Base-by-base conservation (phyloP, 371 early-diverging fungal species). In the Mortierella sp. region DNA sequence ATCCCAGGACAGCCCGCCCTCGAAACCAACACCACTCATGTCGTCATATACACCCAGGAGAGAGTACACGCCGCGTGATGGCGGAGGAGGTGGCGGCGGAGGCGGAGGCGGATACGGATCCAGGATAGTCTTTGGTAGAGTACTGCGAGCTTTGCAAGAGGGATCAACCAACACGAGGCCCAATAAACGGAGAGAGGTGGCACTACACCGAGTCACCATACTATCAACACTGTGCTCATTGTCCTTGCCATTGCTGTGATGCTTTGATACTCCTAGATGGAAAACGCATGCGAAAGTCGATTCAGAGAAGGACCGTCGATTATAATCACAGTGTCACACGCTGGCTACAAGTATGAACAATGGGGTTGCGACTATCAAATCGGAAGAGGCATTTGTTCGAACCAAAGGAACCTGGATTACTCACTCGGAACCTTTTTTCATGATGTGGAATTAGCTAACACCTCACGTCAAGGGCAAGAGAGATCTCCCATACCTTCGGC, bases 271-370 rank as follows among this genome's bases (percentile, higher is more conserved):
- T 8, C 24, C 19, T 73, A 73, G 95, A 94, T 68, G 95, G 97
- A 54, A 99, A 98, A 80, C 84, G 98, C 60, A 93, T 96, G 93
- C 84, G 98, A 64, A 95, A 95, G 79, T 93, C 97, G 8, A 92
- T 97, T 62, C 97, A 96, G 81, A 84, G 99, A 64, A 86, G 94
- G 51, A 96, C 97, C 0, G 93, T 98, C 16, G 99, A 99, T 80
- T 98, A 95, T 79, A 93, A 95, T 60, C 91, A 95, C 30, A 88
- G 93, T 47, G 82, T 96, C n/a, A 90, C 94, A 41, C 84, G 90
- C 59, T 92, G 93, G 79, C 83, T 92, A 64, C 91, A 93, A 86
- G 92, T 94, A 80, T 38, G 80, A 43, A 61, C 19, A 5, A 26
- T 19, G 6, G 18, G 10, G n/a, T 19, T 46, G 13, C 39, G 39